Conservation (phyloP, 2,329 filamentous ascomycete species). For the Fusarium sp. region DNA sequence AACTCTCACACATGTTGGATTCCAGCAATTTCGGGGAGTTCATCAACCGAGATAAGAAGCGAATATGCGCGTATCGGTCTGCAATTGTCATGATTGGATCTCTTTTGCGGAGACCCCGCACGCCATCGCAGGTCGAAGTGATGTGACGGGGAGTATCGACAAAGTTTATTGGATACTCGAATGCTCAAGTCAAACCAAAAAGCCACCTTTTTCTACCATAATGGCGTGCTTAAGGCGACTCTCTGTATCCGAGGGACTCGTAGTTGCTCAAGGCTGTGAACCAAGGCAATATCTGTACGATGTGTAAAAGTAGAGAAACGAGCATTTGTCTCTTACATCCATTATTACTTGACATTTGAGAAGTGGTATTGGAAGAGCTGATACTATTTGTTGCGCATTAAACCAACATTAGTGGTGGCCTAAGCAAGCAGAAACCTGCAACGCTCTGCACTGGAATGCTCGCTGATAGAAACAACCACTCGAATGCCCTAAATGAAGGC, state of each 20-base stretch:
- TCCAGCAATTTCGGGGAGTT: conserved; percentile 37
- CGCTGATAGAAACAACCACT: background rate
- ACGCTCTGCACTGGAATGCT: too few species aligned
- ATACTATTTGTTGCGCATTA: too few species aligned
- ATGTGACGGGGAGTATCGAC: conserved; percentile 36
- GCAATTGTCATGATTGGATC: conserved; percentile 23
- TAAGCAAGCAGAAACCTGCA: too few species aligned
- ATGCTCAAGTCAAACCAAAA: conserved; percentile 2
- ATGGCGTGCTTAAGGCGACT: conserved; percentile 41
- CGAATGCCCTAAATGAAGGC: conserved; percentile 42
- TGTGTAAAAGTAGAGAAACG: background rate
- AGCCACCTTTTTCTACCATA: conserved; percentile 7
- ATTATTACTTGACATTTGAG: background rate
- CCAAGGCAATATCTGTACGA: background rate
- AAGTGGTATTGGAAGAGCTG: too few species aligned
- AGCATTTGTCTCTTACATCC: background rate
- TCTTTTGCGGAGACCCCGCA: conserved; percentile 45
- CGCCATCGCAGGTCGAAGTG: conserved; percentile 42
- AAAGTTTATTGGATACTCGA: conserved; percentile 41
- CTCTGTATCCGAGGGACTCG: background rate
- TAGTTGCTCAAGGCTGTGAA: conserved; percentile 1
- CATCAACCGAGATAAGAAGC: conserved; percentile 13
- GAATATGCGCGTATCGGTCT: conserved; percentile 36
- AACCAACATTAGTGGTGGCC: too few species aligned
- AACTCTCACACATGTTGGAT: background rate